Evolutionary conservation across 306 rosid genomes (phyloP), one percentile per base, ranked within the genome.

Genomic region (Parietaria judaica): DNA sequence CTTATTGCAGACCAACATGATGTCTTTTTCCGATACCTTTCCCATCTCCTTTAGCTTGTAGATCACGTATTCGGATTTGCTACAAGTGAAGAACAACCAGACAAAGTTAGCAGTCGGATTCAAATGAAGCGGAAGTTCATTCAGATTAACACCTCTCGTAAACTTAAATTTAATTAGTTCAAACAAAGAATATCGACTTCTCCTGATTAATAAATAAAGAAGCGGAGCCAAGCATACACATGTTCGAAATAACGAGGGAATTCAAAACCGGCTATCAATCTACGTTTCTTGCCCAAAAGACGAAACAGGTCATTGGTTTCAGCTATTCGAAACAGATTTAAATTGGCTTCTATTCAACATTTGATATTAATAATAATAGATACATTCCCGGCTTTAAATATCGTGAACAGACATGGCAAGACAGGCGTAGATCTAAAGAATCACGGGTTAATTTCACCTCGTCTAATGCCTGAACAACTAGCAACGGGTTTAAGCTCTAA

Each of bases 41-140:
- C 88, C 89, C 97, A 94, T 79, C 88, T 94, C 97, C 80, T 94
- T 88, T 47, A 94, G 99, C 80, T 94, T 94, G 95, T 77, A 88
- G 72, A 94, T 73, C 56, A 86, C 99, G 68, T 75, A 94, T 66
- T 94, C 99, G 37, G 97, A 84, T 74, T 89, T 88, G 66, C 99
- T 88, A 82, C 88, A 41, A 41, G 9, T 41, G 45, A 56, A 36
- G 11, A 11, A 34, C 36, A 11, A 37, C 36, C 10, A 7, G 14
- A 35, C 11, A 35, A 41, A 41, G 9, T 41, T 41, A 41, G 45
- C 45, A 4, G 44, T 4, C 45, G 45, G 45, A 36, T 36, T 13
- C 43, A 11, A 56, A 35, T 6, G 41, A 36, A 31, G 11, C 6
- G 11, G 9, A 17, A 53, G 11, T 2, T 11, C 17, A 15, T 17